Evolutionary conservation across 2,329 filamentous ascomycete species (phyloP).

Genomic region (Beauveria rudraprayagi): DNA sequence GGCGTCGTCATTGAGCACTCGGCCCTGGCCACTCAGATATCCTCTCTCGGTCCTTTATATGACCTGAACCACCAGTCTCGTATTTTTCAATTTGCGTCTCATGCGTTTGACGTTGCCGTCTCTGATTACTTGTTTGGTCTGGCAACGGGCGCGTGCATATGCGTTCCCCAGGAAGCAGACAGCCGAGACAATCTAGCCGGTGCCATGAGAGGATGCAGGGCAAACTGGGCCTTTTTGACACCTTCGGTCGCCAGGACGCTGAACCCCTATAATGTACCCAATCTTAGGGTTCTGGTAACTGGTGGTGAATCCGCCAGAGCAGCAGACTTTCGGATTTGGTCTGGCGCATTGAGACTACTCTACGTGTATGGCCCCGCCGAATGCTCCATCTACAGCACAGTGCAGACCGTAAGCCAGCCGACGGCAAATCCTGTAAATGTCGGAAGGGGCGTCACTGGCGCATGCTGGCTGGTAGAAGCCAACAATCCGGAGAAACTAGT

Average conservation of each 20-base stretch:
- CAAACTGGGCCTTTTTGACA: neutral
- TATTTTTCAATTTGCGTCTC: constrained; percentile 1
- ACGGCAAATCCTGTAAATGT: neutral
- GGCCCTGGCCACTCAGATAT: neutral
- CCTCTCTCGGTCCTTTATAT: neutral
- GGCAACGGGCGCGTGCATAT: neutral
- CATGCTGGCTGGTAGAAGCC: constrained; percentile 11
- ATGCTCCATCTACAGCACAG: neutral
- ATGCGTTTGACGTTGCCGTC: neutral
- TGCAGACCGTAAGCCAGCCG: neutral
- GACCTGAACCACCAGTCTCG: neutral
- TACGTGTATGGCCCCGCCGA: constrained; percentile 1
- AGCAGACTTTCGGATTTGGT: neutral
- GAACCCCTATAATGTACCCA: neutral
- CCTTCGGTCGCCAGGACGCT: neutral
- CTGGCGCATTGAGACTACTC: neutral
- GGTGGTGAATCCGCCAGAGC: neutral
- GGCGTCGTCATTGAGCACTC: neutral
- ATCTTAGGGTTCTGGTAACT: neutral
- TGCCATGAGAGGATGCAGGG: neutral
- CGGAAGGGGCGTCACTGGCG: neutral
- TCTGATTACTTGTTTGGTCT: neutral
- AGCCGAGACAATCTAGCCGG: neutral
- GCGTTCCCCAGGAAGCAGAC: neutral
- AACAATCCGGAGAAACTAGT: neutral